A percentile compares a stretch with the other conserved stretches of the same genome.
Conservation (phyloP, 1,284 basidiomycete species). For the Moesziomyces antarcticus region DNA sequence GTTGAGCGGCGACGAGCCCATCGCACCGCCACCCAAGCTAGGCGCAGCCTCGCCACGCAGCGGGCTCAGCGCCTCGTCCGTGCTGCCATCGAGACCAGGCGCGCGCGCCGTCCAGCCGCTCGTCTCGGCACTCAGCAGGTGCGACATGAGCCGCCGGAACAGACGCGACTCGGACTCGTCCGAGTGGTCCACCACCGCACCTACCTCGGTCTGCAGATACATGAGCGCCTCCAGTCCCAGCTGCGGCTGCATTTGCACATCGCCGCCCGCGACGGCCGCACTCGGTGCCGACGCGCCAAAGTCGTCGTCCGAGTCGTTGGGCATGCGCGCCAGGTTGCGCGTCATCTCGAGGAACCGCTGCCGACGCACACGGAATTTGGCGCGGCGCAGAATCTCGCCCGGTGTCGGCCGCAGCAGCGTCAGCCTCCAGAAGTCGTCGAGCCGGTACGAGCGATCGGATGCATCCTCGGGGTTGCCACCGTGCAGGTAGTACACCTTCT, state of each 20-base stretch:
- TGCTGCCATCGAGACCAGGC: slow-evolving; percentile 1
- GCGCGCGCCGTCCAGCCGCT: slow-evolving; percentile 2
- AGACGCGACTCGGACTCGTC: slow-evolving; percentile 59
- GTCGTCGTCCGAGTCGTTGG: slow-evolving; percentile 36
- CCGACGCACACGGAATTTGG: slow-evolving; percentile 66
- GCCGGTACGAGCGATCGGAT: slow-evolving; percentile 31
- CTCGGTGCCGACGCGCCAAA: slow-evolving; percentile 3
- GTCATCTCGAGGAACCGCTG: slow-evolving; percentile 65
- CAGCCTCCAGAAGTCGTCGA: slow-evolving; percentile 67
- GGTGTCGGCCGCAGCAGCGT: slow-evolving; percentile 60
- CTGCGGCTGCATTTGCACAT: slow-evolving; percentile 25
- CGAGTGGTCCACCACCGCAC: slow-evolving; percentile 64
- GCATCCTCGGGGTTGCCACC: slow-evolving; percentile 66
- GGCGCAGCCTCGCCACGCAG: no score
- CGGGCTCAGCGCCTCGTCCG: slow-evolving; percentile 4
- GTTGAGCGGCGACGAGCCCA: slow-evolving; percentile 33
- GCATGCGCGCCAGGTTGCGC: slow-evolving; percentile 19
- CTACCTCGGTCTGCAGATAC: slow-evolving; percentile 67
- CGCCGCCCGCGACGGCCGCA: slow-evolving; percentile 1
- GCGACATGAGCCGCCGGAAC: slow-evolving; percentile 67
- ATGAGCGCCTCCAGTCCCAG: slow-evolving; percentile 64
- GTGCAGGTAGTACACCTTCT: slow-evolving; percentile 65
- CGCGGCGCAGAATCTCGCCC: slow-evolving; percentile 62
- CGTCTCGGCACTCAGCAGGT: slow-evolving; percentile 50
- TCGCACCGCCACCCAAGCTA: slow-evolving; percentile 4